A percentile compares a stretch with the other conserved stretches of the same genome.
phyloP scores from a whole-genome alignment of 2,329 filamentous ascomycete genomes.

The Cordyceps cateniannulata region DNA sequence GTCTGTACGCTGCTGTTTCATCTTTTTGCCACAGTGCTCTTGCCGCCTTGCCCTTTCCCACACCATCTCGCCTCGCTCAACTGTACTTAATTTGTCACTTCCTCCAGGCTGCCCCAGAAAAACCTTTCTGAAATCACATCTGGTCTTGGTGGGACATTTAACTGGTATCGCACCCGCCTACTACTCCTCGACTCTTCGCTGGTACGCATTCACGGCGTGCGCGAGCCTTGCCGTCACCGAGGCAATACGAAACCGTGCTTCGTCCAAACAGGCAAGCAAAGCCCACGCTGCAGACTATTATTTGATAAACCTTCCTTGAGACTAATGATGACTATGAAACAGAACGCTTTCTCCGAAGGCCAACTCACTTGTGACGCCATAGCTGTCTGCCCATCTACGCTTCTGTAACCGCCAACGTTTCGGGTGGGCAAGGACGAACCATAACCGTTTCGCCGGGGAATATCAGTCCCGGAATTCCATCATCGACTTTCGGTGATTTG shows the following conservation, averaged over 20 bases:
- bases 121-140: not conserved
- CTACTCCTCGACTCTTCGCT: not conserved
- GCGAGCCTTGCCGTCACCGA: not conserved
- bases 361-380: not conserved
- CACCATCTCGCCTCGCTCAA: not conserved
- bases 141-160: no score
- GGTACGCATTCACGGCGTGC: not conserved
- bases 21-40: not conserved
- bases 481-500: not conserved
- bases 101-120: not conserved
- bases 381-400: not conserved
- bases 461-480: not conserved
- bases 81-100: not conserved
- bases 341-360: not conserved
- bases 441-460: not conserved
- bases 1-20: not conserved
- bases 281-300: not conserved
- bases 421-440: conserved; percentile 1
- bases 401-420: conserved; percentile 4
- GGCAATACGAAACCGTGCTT: not conserved
- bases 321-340: not conserved
- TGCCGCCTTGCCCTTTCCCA: not conserved
- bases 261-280: not conserved
- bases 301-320: not conserved
- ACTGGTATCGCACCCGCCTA: not conserved